Evolutionary conservation across 2,329 filamentous ascomycete genomes (phyloP), one percentile per base, ranked within the genome.

Genomic region (Acephala macrosclerotiorum): DNA sequence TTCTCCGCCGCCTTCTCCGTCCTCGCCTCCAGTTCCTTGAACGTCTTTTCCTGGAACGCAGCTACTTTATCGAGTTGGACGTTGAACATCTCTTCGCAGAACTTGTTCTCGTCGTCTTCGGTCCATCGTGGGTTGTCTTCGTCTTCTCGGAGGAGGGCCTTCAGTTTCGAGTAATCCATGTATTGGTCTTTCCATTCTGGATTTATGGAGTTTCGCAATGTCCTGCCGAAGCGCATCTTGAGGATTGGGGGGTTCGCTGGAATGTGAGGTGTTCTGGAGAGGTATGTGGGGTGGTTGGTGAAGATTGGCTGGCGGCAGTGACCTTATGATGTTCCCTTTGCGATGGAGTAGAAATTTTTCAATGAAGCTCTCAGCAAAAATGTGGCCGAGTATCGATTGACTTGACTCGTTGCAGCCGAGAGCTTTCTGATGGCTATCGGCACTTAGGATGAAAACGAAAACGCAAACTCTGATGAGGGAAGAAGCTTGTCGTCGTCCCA

Each of bases 51-150:
- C 80, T 98, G 96, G 80, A 98, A 98, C 61, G 87, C 82, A 76
- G 95, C 91, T 68, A 98, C 95, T 82, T 97, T 98, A 75, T 98
- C 94, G 70, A 99, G 85, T 82, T 99, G 93, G 33, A 92, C 89
- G 76, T 97, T 97, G 79, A 97, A 90, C 71, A 98, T 87, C 82
- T 98, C 95, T 77, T 97, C 93, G 76, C 95, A 96, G 80, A 99
- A 99, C 40, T 87, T 87, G 76, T 91, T 92, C 84, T 98, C 96
- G 77, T 99, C 96, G 56, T 94, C 89, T 74, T 97, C 94, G 29
- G 94, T 97, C 96, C 96, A 99, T 47, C 87, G 83, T 60, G 83
- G 83, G 25, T 91, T 89, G 58, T 88, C 79, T 36, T 75, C 70
- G 35, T 70, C 83, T 78, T 98, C 96, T 70, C 93, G 91, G 67